Evolutionary conservation across 495 filamentous ascomycete genomes (phyloP), one percentile per base, ranked within the genome.

Genomic region (Jackrogersella multiformis): DNA sequence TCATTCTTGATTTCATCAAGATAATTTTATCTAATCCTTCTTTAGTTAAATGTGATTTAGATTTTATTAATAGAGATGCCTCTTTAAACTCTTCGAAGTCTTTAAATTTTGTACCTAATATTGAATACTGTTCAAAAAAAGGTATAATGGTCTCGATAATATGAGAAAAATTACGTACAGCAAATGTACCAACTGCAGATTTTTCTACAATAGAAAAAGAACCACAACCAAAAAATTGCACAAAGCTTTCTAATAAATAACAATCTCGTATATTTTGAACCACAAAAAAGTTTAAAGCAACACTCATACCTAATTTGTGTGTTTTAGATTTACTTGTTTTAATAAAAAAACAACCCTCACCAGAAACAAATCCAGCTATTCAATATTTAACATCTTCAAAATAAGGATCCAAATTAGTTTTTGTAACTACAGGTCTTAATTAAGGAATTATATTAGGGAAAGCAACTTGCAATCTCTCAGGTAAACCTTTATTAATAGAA

Each of bases 21-120:
- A 35, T 5, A 28, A 56, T 56, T 56, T 56, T 56, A 5, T 56
- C 32, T 38, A 56, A 56, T 13, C 52, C 52, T 38, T 56, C 52
- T 42, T 56, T 36, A 56, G 52, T 56, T 56, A 56, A 39, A 56
- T 56, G 52, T 5, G 52, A 9, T 39, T 56, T 56, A 56, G 18
- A 23, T 56, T 56, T 38, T 16, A 56, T 56, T 20, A 56, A 39
- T 12, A 35, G 2, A 26, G 36, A 24, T 38, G 28, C 32, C 23
- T 56, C 16, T 56, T 38, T 56, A 35, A 35, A 56, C 36, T 38
- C 32, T 12, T 38, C 15, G 15, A 56, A 56, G 16, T 56, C 36
- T 24, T 56, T 56, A 38, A n/a, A 20, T 56, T 56, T 56, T 35
- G 10, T n/a, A 3, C 36, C 54, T 42, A 42, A 45, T 16, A 57